A percentile compares a stretch with the other conserved stretches of the same genome.
Conservation (phyloP, 306 rosid species). For the Fragaria nilgerrensis region DNA sequence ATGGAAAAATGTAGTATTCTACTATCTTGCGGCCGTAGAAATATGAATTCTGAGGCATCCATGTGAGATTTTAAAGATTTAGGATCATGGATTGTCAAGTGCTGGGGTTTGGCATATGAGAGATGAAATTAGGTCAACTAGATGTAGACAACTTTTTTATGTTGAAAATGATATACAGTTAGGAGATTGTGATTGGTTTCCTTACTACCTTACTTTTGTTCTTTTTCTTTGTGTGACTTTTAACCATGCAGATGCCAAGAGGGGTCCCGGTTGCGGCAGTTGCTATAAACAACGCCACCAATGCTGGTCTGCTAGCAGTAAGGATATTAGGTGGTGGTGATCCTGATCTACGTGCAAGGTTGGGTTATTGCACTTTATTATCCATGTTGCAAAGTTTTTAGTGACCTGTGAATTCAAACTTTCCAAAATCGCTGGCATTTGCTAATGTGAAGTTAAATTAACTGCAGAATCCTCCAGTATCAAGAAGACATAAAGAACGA, state of each 20-base stretch:
- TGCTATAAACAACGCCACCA: constrained; percentile 77
- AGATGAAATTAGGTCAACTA: neutral
- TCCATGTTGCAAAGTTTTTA: neutral
- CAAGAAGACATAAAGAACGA: constrained; percentile 59
- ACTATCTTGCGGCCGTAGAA: neutral
- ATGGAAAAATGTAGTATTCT: neutral
- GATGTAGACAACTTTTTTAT: neutral
- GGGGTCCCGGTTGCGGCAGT: constrained; percentile 91
- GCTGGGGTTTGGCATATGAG: neutral
- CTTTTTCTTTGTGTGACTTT: neutral
- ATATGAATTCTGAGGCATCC: neutral
- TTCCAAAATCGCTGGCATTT: neutral
- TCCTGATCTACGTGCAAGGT: constrained; percentile 58
- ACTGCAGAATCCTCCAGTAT: constrained; percentile 71
- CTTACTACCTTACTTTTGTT: neutral
- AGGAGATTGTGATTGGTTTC: neutral
- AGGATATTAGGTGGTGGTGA: constrained; percentile 52
- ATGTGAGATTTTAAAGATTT: neutral
- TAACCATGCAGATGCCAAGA: constrained; percentile 66
- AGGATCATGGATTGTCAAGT: neutral
- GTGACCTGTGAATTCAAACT: neutral
- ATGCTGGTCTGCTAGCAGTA: constrained; percentile 72
- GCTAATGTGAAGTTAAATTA: constrained; percentile 11
- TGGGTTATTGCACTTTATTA: constrained; percentile 5
- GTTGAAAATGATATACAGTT: neutral